Evolutionary conservation across 371 early-diverging fungal genomes (phyloP).

Genomic region (Rhizopus delemar): DNA sequence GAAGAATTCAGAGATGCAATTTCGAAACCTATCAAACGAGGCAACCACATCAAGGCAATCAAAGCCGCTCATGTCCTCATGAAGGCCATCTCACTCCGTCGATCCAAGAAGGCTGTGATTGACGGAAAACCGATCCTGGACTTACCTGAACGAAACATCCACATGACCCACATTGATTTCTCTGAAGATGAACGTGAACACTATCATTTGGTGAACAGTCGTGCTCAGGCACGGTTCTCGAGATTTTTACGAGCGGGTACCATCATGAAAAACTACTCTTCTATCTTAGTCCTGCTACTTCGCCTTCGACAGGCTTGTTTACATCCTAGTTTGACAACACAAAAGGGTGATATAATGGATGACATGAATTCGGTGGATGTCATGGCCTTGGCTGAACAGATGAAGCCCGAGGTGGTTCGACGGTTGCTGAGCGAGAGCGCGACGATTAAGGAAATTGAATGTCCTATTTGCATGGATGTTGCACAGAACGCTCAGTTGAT

Average conservation of each 20-base stretch:
- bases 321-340: slow-evolving; percentile 40
- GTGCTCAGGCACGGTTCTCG: slow-evolving; percentile 54
- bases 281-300: slow-evolving; percentile 43
- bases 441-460: slow-evolving; percentile 27
- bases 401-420: slow-evolving; percentile 24
- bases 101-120: slow-evolving; percentile 61
- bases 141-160: slow-evolving; percentile 61
- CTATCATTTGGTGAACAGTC: slow-evolving; percentile 59
- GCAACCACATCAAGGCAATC: slow-evolving; percentile 28
- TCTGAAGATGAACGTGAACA: slow-evolving; percentile 59
- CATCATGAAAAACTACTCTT: slow-evolving; percentile 63
- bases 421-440: slow-evolving; percentile 27
- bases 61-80: slow-evolving; percentile 36
- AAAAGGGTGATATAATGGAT: slow-evolving; percentile 12
- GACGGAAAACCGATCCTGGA: slow-evolving; percentile 70
- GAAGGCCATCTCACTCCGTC: slow-evolving; percentile 63
- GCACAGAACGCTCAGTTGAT: slow-evolving; percentile 37
- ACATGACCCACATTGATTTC: slow-evolving; percentile 58
- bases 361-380: slow-evolving; percentile 1
- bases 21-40: slow-evolving; percentile 35
- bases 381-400: slow-evolving; percentile 12
- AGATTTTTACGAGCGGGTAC: slow-evolving; percentile 49
- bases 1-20: slow-evolving; percentile 59
- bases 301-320: slow-evolving; percentile 45
- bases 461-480: slow-evolving; percentile 54